phyloP scores from a whole-genome alignment of 164 flowering plant genomes.

The Magnolia sinica region DNA sequence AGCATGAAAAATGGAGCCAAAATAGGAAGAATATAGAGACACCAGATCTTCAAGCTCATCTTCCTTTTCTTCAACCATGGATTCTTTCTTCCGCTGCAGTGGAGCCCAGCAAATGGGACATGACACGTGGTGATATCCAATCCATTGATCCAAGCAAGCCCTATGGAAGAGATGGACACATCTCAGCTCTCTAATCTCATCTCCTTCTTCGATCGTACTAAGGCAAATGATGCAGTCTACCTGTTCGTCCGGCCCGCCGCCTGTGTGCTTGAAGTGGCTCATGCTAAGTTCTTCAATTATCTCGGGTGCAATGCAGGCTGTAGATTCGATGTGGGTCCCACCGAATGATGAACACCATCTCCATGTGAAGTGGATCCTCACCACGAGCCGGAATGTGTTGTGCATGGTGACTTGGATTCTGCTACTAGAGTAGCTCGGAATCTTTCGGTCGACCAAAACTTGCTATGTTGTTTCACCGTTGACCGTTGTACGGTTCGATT shows the following conservation, averaged over 20 bases:
- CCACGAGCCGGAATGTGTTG: too few relatives aligned
- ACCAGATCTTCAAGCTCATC: not conserved
- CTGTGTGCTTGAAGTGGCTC: not conserved
- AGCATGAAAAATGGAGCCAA: not conserved
- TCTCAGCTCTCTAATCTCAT: slow-evolving; percentile 3
- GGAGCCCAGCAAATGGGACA: slow-evolving; percentile 4
- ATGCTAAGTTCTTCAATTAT: not conserved
- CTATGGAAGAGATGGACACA: slow-evolving; percentile 1
- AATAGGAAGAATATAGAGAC: not conserved
- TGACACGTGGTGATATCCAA: not conserved
- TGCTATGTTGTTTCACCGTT: too few relatives aligned
- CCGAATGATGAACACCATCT: too few relatives aligned
- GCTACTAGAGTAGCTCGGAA: too few relatives aligned
- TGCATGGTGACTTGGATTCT: too few relatives aligned
- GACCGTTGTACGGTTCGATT: too few relatives aligned
- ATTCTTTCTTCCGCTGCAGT: not conserved
- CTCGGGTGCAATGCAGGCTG: not conserved
- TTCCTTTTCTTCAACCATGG: not conserved
- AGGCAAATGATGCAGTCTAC: not conserved
- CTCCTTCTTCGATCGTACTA: not conserved
- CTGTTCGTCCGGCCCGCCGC: not conserved
- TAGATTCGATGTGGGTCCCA: too few relatives aligned
- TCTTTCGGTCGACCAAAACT: too few relatives aligned
- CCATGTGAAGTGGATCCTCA: too few relatives aligned
- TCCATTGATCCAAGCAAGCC: slow-evolving; percentile 1